Evolutionary conservation across 345 rosid species (phyloP).

Genomic region (Cardamine occulta): DNA sequence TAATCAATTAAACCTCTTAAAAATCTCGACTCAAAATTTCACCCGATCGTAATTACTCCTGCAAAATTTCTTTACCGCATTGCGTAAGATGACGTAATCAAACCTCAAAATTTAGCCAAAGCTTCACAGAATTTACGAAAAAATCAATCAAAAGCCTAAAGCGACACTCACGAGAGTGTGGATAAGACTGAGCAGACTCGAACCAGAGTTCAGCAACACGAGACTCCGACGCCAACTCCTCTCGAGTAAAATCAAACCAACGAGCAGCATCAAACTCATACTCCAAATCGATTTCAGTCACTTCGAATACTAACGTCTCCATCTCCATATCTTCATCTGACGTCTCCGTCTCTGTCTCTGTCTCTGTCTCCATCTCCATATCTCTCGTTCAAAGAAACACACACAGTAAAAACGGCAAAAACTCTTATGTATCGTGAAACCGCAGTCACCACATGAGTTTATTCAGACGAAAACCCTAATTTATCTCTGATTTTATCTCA

Average conservation of each 20-base stretch:
- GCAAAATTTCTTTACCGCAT: neutral
- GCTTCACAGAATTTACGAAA: neutral
- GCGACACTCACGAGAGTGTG: slow-evolving; percentile 85
- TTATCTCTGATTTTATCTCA: slow-evolving; percentile 11
- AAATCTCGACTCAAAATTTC: neutral
- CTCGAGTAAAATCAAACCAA: slow-evolving; percentile 77
- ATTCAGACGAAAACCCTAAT: slow-evolving; percentile 47
- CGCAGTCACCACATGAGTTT: neutral
- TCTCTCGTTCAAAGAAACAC: neutral
- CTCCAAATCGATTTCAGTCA: slow-evolving; percentile 72
- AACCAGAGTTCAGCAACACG: slow-evolving; percentile 77
- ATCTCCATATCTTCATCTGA: slow-evolving; percentile 49
- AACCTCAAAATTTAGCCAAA: neutral
- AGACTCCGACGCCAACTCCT: slow-evolving; percentile 67
- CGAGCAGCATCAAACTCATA: slow-evolving; percentile 92
- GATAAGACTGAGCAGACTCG: slow-evolving; percentile 63
- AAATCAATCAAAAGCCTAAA: slow-evolving; percentile 1
- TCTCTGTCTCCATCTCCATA: slow-evolving; percentile 34
- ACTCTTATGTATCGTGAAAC: neutral
- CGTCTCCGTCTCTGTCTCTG: slow-evolving; percentile 24
- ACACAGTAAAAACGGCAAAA: neutral
- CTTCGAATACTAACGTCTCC: slow-evolving; percentile 65
- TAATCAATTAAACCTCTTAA: neutral
- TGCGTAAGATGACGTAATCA: slow-evolving; percentile 27
- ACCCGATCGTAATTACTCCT: neutral